Percentiles rank a stretch among this genome's conserved stretches.
phyloP scores from a whole-genome alignment of 2,329 filamentous ascomycete species.

The Arthrobotrys sinensis region DNA sequence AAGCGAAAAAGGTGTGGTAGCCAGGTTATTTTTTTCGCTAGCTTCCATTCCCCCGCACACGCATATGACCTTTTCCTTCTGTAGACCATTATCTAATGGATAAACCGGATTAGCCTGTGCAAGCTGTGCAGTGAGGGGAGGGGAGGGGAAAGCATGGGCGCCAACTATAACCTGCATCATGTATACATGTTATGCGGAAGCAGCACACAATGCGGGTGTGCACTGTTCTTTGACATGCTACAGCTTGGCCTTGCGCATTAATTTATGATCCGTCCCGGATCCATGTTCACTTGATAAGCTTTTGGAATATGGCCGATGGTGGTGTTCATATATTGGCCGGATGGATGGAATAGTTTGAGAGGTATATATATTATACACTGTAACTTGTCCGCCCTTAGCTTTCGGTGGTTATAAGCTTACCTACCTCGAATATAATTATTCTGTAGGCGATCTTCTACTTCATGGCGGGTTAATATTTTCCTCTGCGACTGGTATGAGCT shows the following conservation, averaged over 20 bases:
- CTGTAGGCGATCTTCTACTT: not conserved
- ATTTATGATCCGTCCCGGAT: not conserved
- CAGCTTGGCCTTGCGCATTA: not conserved
- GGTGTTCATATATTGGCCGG: not conserved
- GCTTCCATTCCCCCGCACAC: slow-evolving; percentile 24
- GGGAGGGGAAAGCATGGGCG: not conserved
- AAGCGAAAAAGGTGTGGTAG: not conserved
- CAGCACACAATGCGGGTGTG: not conserved
- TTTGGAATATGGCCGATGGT: not conserved
- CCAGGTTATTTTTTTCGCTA: not conserved
- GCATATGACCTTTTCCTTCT: slow-evolving; percentile 19
- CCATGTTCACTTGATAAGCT: slow-evolving; percentile 5
- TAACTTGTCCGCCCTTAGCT: not conserved
- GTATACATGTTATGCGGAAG: slow-evolving; percentile 1
- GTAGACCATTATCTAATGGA: not conserved
- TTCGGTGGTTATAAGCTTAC: too few species aligned
- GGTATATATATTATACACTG: not conserved
- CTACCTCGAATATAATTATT: not conserved
- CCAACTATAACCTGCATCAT: slow-evolving; percentile 1
- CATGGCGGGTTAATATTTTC: not conserved
- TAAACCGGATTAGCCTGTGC: slow-evolving; percentile 24
- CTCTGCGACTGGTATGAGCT: not conserved
- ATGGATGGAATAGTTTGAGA: not conserved
- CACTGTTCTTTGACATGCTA: slow-evolving; percentile 18
- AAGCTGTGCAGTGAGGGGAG: not conserved